phyloP scores from a whole-genome alignment of 306 rosid genomes.

The Quercus bicolor region DNA sequence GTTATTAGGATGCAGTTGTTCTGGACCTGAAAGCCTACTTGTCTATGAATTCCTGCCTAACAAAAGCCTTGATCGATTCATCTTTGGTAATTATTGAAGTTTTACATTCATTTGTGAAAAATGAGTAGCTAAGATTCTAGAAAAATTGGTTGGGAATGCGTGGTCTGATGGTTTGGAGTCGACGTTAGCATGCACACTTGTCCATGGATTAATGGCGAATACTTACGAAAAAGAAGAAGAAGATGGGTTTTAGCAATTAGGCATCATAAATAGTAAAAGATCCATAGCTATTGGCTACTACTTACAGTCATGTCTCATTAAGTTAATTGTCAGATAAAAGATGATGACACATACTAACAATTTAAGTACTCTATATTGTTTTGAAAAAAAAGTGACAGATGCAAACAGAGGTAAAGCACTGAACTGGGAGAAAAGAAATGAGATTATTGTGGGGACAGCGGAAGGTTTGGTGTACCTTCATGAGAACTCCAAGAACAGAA shows the following conservation, averaged over 20 bases:
- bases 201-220: too few relatives aligned
- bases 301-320: neutral
- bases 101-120: neutral
- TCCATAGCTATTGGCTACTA: neutral
- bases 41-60: conserved; percentile 78
- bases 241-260: too few relatives aligned
- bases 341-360: neutral
- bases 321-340: neutral
- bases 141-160: too few relatives aligned
- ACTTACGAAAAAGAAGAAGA: too few relatives aligned
- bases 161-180: too few relatives aligned
- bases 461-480: conserved; percentile 88
- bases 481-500: conserved; percentile 59
- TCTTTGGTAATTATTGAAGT: conserved; percentile 56
- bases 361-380: conserved; percentile 4
- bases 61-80: conserved; percentile 80
- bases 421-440: conserved; percentile 78
- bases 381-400: conserved; percentile 35
- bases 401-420: conserved; percentile 53
- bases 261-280: too few relatives aligned
- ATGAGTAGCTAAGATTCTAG: neutral
- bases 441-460: conserved; percentile 63
- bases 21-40: conserved; percentile 95
- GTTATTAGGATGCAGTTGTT: conserved; percentile 82
- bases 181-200: too few relatives aligned